Base-by-base conservation (phyloP, 306 rosid species). In the Geum urbanum region DNA sequence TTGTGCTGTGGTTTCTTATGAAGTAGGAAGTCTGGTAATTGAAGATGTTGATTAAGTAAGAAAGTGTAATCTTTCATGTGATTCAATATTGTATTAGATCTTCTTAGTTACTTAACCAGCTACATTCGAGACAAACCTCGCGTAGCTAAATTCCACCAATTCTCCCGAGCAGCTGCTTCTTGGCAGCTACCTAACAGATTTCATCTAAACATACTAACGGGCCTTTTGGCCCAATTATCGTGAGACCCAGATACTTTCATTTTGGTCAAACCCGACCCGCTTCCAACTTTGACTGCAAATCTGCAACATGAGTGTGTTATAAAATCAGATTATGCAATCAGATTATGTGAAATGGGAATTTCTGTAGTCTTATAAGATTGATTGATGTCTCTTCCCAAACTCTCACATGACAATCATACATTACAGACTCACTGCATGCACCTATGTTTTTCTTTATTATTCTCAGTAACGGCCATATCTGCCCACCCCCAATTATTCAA, bases 381-480 rank as follows among this genome's bases (percentile, higher is more conserved):
- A 32, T 32, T 32, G 37, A 32, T 32, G 37, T 2, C 37, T 11
- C 27, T 32, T 15, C 27, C 52, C 58, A 67, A 24, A 39, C 19
- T 69, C 40, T 69, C 72, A 53, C 72, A 40, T 69, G 72, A 58
- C 71, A 68, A 51, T 51, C 32, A 69, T 54, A 53, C 45, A 53
- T 24, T 24, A 24, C 27, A 24, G 27, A 24, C 27, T 24, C 27
- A 2, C 9, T 5, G 57, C 57, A 13, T 32, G 71, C 35, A 24
- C 35, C 18, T 9, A 2, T 32, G 37, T 32, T 32, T 32, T 3
- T 32, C 37, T 32, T 3, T 32, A 32, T 32, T 32, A 13, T 39
- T 49, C 14, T 6, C 70, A 49, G 76, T 58, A 81, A 81, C 85
- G 85, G 85, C 85, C 77, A 77, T 74, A 65, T 74, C 63, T 65